A percentile compares a stretch with the other conserved stretches of the same genome.
phyloP scores from a whole-genome alignment of 2,329 filamentous ascomycete species.

The Penicillium sp. region DNA sequence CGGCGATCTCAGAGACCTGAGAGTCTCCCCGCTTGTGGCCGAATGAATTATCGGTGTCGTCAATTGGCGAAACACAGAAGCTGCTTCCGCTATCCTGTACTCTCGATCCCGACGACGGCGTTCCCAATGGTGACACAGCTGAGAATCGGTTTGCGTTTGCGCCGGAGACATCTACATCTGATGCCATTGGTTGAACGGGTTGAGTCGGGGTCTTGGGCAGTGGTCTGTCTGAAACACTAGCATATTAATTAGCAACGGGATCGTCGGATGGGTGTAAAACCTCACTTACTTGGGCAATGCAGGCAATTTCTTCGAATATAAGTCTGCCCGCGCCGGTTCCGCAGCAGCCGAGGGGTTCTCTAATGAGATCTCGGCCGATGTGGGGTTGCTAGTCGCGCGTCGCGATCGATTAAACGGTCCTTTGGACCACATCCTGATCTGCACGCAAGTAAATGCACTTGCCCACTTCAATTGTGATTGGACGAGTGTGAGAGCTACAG shows the following conservation, averaged over 20 bases:
- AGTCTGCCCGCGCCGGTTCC: slow-evolving; percentile 26
- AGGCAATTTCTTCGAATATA: slow-evolving; percentile 27
- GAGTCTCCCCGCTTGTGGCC: slow-evolving; percentile 4
- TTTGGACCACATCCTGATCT: slow-evolving; percentile 51
- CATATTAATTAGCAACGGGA: slow-evolving; percentile 1
- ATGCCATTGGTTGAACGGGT: background rate
- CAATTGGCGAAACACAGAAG: slow-evolving; percentile 20
- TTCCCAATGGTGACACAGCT: slow-evolving; percentile 15
- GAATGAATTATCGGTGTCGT: slow-evolving; percentile 6
- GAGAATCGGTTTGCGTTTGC: slow-evolving; percentile 9
- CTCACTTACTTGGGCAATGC: slow-evolving; percentile 22
- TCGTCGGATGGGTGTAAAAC: background rate
- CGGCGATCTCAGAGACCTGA: slow-evolving; percentile 6
- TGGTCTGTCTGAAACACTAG: slow-evolving; percentile 9
- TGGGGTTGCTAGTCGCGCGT: slow-evolving; percentile 44
- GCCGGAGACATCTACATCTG: slow-evolving; percentile 1
- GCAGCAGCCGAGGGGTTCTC: slow-evolving; percentile 40
- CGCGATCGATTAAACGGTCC: slow-evolving; percentile 42
- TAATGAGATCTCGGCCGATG: slow-evolving; percentile 42
- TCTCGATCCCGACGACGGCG: slow-evolving; percentile 5
- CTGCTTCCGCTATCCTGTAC: slow-evolving; percentile 17
- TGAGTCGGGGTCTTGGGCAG: slow-evolving; percentile 1
- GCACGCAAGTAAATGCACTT: background rate
- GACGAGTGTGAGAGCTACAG: slow-evolving; percentile 1
- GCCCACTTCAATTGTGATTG: background rate